These are phyloP conservation scores for Fragilariopsis cylindrus DNA, from an alignment of 108 stramenopile species.

Conservation along the genomic window DNA sequence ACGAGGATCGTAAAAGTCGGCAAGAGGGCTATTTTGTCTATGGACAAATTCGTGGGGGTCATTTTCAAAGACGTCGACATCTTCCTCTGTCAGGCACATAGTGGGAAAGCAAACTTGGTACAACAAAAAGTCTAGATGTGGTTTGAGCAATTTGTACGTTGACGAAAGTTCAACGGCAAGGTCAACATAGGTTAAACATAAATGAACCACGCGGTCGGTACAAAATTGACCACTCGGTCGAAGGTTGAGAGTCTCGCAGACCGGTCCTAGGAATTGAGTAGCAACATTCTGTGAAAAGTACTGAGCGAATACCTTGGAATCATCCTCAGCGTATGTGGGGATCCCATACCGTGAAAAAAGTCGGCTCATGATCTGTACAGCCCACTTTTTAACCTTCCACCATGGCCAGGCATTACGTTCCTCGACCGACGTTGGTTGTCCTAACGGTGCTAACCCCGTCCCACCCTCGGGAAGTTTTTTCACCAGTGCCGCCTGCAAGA, in stretches of 20 bases:
- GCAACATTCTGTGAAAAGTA: slow-evolving; percentile 89
- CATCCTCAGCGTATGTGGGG: slow-evolving; percentile 87
- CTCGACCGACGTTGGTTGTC: slow-evolving; percentile 81
- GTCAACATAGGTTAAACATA: slow-evolving; percentile 92
- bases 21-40: slow-evolving; percentile 90
- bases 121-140: slow-evolving; percentile 96
- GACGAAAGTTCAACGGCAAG: slow-evolving; percentile 89
- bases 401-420: slow-evolving; percentile 93
- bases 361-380: slow-evolving; percentile 91
- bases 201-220: slow-evolving; percentile 93
- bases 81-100: slow-evolving; percentile 86
- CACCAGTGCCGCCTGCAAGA: slow-evolving; percentile 62
- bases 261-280: slow-evolving; percentile 80
- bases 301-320: slow-evolving; percentile 87
- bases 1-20: slow-evolving; percentile 94
- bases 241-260: slow-evolving; percentile 90
- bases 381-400: slow-evolving; percentile 99
- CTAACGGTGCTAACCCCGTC: slow-evolving; percentile 57
- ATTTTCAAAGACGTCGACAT: slow-evolving; percentile 91
- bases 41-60: slow-evolving; percentile 97
- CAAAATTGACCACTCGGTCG: slow-evolving; percentile 89
- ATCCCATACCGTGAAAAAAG: slow-evolving; percentile 95
- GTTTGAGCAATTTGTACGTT: slow-evolving; percentile 96
- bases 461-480: slow-evolving; percentile 82
- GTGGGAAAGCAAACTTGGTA: slow-evolving; percentile 96